Base-by-base conservation (phyloP, 441 rosid genomes). In the Eruca vesicaria region DNA sequence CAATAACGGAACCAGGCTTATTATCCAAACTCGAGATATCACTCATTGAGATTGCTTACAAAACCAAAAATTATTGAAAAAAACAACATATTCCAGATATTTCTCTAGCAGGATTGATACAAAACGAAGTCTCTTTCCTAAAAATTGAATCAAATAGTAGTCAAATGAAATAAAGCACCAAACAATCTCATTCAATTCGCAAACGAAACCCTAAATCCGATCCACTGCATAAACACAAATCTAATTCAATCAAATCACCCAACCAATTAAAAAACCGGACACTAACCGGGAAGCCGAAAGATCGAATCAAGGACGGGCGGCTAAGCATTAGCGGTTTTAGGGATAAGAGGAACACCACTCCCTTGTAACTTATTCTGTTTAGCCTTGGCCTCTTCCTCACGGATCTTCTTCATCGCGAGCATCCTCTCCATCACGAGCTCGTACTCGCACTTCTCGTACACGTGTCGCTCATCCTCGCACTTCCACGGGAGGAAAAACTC, bases 391-490 rank as follows among this genome's bases (percentile, higher is more conserved):
- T 93, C 87, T 70, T 85, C 81, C 58, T 88, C 88, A 38, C 95
- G 96, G 85, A 96, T 96, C 93, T 91, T 93, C 89, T 93, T 92
- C 99, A 96, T 93, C 90, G 88, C 80, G 23, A 93, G 93, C 97
- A 96, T 96, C 32, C 98, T 79, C 86, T 93, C 98, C 98, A 91
- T 93, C 35, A 96, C 91, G 38, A 96, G 97, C 86, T 93, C 98
- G 89, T 93, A 96, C 69, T 86, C 96, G 69, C 99, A 96, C 90
- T 96, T 93, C 88, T 96, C 98, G 65, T 96, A 96, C 68, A 83
- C 60, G 80, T 96, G 99, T 58, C 97, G 96, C 79, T 93, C 93
- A 72, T 84, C 83, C 82, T 91, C 97, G 83, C 99, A 96, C 73
- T 96, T 96, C 98, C 99, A 96, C 0, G 99, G 99, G 12, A 96